These are phyloP conservation scores for Leucosporidium creatinivorum DNA, from an alignment of 768 basidiomycete species.

Conservation along the genomic window DNA sequence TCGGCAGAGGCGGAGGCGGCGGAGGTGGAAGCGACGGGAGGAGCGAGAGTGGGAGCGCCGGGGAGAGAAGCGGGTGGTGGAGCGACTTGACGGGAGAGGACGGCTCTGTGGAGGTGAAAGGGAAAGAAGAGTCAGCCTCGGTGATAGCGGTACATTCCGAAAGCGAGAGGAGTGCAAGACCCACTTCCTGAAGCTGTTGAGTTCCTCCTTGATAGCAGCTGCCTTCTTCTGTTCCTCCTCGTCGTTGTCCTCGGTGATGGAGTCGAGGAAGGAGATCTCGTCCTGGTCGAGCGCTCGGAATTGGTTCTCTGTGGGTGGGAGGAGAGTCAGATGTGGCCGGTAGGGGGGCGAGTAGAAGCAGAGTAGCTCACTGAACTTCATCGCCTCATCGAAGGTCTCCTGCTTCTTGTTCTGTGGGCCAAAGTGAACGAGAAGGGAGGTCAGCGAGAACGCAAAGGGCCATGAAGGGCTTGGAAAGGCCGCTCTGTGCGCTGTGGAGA, in stretches of 20 bases:
- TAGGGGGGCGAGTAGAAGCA: not conserved
- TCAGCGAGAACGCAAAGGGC: too few relatives aligned
- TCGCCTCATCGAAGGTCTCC: slow-evolving; percentile 45
- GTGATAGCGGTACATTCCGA: not conserved
- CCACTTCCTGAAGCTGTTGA: slow-evolving; percentile 38
- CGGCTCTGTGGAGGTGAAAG: not conserved
- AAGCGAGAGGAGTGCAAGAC: not conserved
- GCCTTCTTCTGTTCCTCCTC: slow-evolving; percentile 36
- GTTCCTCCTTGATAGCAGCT: slow-evolving; percentile 38
- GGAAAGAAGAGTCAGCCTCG: not conserved
- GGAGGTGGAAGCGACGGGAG: not conserved
- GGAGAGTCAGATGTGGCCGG: not conserved
- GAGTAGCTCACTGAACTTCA: slow-evolving; percentile 39
- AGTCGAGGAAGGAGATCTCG: slow-evolving; percentile 42
- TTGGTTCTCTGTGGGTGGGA: slow-evolving; percentile 39
- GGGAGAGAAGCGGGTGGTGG: not conserved
- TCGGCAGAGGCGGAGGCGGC: not conserved
- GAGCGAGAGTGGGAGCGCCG: not conserved
- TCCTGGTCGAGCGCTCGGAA: slow-evolving; percentile 44
- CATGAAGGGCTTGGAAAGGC: too few relatives aligned
- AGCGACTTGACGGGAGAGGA: not conserved
- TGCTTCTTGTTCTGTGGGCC: slow-evolving; percentile 39
- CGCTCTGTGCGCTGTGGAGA: too few relatives aligned
- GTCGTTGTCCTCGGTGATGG: slow-evolving; percentile 36
- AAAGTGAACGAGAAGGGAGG: not conserved